Base-by-base conservation (phyloP, 495 filamentous ascomycete species). In the Patellaria atrata region DNA sequence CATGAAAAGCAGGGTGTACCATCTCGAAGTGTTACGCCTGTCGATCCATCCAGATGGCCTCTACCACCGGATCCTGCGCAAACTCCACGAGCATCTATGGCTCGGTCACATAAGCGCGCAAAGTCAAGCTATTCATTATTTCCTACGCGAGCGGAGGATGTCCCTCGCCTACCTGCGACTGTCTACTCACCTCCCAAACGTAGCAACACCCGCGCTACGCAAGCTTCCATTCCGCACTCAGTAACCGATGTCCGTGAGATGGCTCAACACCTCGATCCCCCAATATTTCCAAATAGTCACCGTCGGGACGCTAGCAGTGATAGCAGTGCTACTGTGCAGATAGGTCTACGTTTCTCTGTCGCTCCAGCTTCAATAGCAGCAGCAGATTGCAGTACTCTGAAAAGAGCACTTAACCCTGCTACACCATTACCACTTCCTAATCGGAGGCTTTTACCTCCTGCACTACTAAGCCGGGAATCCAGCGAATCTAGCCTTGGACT, bases 261-360 rank as follows among this genome's bases (percentile, higher is more conserved):
- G 18, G 44, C 36, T 1, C 26, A 42, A 26, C 43, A 30, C 23
- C 43, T 41, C 27, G 24, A 43, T 5, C 34, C 45, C 3, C 27
- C 45, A 1, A 38, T 44, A 25, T 48, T 46, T 27, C 22, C 32
- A 12, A 15, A 20, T 5, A 33, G 30, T 2, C 39, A 42, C 22
- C 25, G 38, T 1, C 48, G 45, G 12, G 32, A 38, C 7, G 27
- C 36, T 5, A 52, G 48, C 28, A 38, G 37, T 0, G 45, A 38
- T 16, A 52, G 48, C 41, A 45, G 45, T 25, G 48, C 48, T 11
- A 52, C 48, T 0, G 48, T 52, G 9, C 48, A 52, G 20, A 52
- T 52, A 21, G 48, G 48, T 4, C 38, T 52, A 9, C 45, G 48
- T 5, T 48, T 52, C 30, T 52, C 48, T 12, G 45, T 52, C 12